These are phyloP conservation scores for Fraxinus angustifolia DNA, from an alignment of 305 asterid genomes.

Conservation along the genomic window DNA sequence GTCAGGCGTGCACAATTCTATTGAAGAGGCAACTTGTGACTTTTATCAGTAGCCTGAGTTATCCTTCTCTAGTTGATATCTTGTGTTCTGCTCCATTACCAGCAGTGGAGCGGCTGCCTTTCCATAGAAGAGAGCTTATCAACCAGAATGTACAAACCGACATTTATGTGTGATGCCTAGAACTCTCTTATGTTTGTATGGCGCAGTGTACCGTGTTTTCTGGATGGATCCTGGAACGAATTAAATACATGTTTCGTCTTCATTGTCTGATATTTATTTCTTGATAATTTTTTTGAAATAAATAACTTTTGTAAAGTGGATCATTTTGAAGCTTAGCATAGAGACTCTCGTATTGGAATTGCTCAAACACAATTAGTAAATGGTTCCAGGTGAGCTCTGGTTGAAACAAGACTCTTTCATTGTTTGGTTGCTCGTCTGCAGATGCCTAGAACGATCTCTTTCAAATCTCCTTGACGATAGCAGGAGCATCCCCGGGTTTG, in stretches of 20 bases:
- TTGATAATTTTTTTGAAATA: not conserved
- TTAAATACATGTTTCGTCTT: not conserved
- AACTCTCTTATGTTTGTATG: not conserved
- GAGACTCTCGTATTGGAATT: not conserved
- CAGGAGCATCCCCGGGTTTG: not conserved
- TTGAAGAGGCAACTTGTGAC: not conserved
- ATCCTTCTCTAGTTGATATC: not conserved
- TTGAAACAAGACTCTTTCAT: not conserved
- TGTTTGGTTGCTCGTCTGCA: not conserved
- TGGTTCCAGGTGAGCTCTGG: not conserved
- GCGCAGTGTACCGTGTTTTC: not conserved
- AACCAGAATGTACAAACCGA: not conserved
- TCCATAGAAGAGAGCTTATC: not conserved
- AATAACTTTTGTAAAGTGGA: not conserved
- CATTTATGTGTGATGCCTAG: not conserved
- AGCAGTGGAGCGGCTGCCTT: not conserved
- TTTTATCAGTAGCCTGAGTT: not conserved
- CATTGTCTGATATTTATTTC: not conserved
- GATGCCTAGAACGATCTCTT: not conserved
- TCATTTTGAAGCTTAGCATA: not conserved
- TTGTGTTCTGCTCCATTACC: slow-evolving; percentile 8
- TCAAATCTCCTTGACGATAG: not conserved
- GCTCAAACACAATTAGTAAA: not conserved
- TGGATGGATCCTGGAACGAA: not conserved
- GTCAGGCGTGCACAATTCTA: slow-evolving; percentile 10